Conservation (phyloP, 139 green algal species). For the Ettlia oleoabundans region DNA sequence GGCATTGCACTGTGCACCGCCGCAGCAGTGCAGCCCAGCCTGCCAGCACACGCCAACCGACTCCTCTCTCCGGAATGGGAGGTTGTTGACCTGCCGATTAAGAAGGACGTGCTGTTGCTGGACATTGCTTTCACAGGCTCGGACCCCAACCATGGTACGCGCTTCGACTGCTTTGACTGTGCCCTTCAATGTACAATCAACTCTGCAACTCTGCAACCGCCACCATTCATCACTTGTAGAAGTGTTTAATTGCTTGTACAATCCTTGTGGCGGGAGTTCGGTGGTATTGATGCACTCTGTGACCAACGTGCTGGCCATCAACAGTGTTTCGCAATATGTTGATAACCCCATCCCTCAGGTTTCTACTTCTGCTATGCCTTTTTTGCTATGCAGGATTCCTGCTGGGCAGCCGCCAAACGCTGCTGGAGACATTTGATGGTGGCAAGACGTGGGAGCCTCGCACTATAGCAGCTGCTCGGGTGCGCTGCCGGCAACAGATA, state of each 20-base stretch:
- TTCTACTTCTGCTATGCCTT: too few relatives aligned
- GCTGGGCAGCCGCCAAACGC: constrained; percentile 94
- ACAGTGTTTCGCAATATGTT: too few relatives aligned
- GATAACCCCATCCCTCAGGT: too few relatives aligned
- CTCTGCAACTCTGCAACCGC: too few relatives aligned
- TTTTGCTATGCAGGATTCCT: constrained; percentile 83
- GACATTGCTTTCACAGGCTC: constrained; percentile 93
- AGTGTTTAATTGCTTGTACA: too few relatives aligned
- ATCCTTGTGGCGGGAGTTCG: too few relatives aligned
- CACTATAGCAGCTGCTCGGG: constrained; percentile 59
- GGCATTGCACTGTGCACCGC: constrained; percentile 33
- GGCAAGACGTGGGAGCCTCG: constrained; percentile 92
- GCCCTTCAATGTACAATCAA: too few relatives aligned
- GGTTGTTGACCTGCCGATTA: constrained; percentile 81
- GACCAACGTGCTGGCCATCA: too few relatives aligned
- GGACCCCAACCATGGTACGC: constrained; percentile 89
- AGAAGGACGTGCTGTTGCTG: constrained; percentile 93
- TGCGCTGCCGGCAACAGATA: not conserved
- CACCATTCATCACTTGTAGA: too few relatives aligned
- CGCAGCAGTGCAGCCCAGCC: constrained; percentile 17
- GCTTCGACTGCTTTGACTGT: too few relatives aligned
- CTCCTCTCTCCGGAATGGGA: constrained; percentile 74
- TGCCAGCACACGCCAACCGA: constrained; percentile 57
- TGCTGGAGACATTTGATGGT: constrained; percentile 97
- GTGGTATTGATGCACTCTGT: too few relatives aligned